phyloP scores from a whole-genome alignment of 495 filamentous ascomycete genomes.

The Neurospora sp. region DNA sequence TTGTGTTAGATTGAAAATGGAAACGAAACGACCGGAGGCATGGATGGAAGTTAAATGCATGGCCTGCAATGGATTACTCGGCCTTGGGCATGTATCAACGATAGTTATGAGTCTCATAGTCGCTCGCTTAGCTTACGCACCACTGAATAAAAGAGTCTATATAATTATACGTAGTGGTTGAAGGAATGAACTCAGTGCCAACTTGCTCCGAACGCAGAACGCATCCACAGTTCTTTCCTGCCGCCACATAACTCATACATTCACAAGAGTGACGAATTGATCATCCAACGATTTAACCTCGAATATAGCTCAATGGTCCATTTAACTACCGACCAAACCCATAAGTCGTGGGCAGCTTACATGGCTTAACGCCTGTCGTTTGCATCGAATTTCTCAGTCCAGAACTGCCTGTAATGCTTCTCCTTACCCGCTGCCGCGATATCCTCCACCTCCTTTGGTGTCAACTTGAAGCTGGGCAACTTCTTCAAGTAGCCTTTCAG shows the following conservation, averaged over 20 bases:
- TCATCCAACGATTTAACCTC: background rate
- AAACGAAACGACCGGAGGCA: background rate
- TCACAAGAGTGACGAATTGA: background rate
- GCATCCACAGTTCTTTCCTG: background rate
- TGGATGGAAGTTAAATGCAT: conserved; percentile 18
- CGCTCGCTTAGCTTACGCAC: conserved; percentile 18
- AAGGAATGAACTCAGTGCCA: background rate
- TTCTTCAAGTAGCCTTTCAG: conserved; percentile 53
- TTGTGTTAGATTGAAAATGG: conserved; percentile 9
- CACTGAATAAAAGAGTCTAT: background rate
- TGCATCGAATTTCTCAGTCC: conserved; percentile 46
- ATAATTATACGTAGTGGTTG: background rate
- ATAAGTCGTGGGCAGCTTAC: background rate
- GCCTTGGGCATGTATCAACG: conserved; percentile 25
- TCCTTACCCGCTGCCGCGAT: conserved; percentile 50
- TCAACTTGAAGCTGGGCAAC: conserved; percentile 58
- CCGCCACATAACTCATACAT: background rate
- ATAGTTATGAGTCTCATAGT: conserved; percentile 25
- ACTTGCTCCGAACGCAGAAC: background rate
- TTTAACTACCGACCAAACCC: background rate
- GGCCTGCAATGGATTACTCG: conserved; percentile 21
- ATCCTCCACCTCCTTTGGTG: conserved; percentile 57
- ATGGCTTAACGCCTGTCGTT: conserved; percentile 46
- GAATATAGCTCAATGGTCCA: background rate
- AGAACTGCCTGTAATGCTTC: conserved; percentile 64